Base-by-base conservation (phyloP, 768 basidiomycete species). In the Amanita polypyramis region DNA sequence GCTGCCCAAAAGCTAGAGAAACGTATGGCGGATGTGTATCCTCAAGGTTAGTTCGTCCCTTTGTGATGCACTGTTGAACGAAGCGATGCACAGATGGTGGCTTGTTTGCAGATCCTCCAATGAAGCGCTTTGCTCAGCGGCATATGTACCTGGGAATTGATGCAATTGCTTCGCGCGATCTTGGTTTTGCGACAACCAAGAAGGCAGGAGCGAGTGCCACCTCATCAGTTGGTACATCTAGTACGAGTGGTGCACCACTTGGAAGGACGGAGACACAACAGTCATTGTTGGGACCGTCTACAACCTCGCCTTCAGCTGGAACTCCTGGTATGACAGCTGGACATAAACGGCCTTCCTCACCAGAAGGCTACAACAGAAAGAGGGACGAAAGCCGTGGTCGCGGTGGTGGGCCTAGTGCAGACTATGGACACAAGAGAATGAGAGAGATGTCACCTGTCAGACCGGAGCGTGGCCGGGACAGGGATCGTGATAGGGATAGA, bases 121-220 rank as follows among this genome's bases (percentile, higher is more conserved):
- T 96, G 62, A 91, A 95, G 57, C 85, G 85, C 0, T 87, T 96
- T 51, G 92, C 92, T 0, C 85, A 91, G 58, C 74, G 90, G 35
- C 86, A 90, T 60, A 80, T 76, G 21, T 91, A 91, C 62, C 74
- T 82, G 21, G 82, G 81, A 29, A 82, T 83, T 21, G 94, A 97
- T 58, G 85, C 89, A 15, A 94, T 97, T 52, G 89, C 93, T 2
- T 73, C 80, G 11, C 79, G 83, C 33, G 95, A 98, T 60, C 77
- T 96, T 15, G 95, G 95, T 4, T 84, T 89, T 54, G 77, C 83
- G 2, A 65, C 76, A 55, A 72, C 69, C 4, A 66, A 71, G 8
- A 70, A 69, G 27, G 57, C 61, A 29, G 55, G 56, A 9, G 43
- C 51, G n/a, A 50, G 53, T 15, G 34, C 51, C 29, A 51, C 35